Conservation (phyloP, 768 basidiomycete genomes). For the Collybiopsis luxurians region DNA sequence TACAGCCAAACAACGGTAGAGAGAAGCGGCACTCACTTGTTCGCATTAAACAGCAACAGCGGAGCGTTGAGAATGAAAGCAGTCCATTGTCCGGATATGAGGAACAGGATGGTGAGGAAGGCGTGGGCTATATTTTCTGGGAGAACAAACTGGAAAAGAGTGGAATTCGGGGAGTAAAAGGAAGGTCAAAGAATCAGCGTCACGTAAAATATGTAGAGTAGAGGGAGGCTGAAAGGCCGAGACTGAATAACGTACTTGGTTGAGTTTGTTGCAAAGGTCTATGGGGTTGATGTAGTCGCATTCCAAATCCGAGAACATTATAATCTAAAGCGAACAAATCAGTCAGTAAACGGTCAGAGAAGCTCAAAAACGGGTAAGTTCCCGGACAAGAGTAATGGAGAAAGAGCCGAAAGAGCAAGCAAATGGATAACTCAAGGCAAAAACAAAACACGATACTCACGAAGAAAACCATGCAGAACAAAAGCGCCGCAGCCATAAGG, state of each 20-base stretch:
- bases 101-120: conserved; percentile 85
- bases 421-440: too few species aligned
- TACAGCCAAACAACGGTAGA: too few species aligned
- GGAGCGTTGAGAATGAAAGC: conserved; percentile 91
- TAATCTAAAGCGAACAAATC: conserved; percentile 62
- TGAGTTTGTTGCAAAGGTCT: conserved; percentile 99
- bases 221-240: too few species aligned
- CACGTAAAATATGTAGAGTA: too few species aligned
- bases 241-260: conserved; percentile 87
- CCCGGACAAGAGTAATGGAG: too few species aligned
- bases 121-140: conserved; percentile 97
- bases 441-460: conserved; percentile 48
- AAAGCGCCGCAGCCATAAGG: conserved; percentile 88
- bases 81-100: conserved; percentile 94
- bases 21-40: conserved; percentile 86
- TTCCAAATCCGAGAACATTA: conserved; percentile 99
- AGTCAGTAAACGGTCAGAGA: background rate
- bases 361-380: background rate
- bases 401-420: too few species aligned
- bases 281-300: conserved; percentile 99
- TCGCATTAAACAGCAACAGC: conserved; percentile 84
- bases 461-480: conserved; percentile 99
- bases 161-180: background rate
- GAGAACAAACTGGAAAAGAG: conserved; percentile 74
- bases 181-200: too few species aligned